These are phyloP conservation scores for Axilococcus clingmanii DNA, from an alignment of 139 green algal species.

Conservation along the genomic window DNA sequence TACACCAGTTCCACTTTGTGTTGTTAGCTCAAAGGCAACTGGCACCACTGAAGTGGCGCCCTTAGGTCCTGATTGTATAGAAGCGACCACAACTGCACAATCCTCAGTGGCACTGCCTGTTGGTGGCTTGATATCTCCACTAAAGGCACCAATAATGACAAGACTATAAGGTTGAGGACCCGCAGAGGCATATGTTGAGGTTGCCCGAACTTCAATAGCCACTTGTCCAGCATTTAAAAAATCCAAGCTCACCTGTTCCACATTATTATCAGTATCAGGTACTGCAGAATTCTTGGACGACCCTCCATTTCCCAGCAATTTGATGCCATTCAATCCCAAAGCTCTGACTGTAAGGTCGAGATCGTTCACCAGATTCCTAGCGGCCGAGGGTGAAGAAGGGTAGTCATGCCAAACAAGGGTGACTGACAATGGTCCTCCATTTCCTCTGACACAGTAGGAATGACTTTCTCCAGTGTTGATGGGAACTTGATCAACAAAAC, in stretches of 20 bases:
- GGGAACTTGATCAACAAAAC: slow-evolving; percentile 21
- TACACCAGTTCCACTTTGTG: slow-evolving; percentile 11
- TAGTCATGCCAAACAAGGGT: slow-evolving; percentile 54
- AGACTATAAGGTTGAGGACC: slow-evolving; percentile 61
- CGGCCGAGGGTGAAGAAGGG: slow-evolving; percentile 11
- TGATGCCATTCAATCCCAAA: slow-evolving; percentile 40
- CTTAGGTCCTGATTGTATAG: slow-evolving; percentile 27
- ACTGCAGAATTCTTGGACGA: slow-evolving; percentile 1
- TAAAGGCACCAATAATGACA: slow-evolving; percentile 47
- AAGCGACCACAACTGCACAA: slow-evolving; percentile 22
- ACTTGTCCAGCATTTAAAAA: slow-evolving; percentile 47
- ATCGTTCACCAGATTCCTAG: slow-evolving; percentile 69
- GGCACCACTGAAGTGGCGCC: slow-evolving; percentile 8
- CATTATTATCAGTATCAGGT: slow-evolving; percentile 68
- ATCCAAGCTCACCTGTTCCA: slow-evolving; percentile 49
- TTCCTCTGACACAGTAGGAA: slow-evolving; percentile 56
- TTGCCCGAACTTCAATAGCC: slow-evolving; percentile 36
- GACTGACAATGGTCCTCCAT: slow-evolving; percentile 49
- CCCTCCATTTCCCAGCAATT: slow-evolving; percentile 54
- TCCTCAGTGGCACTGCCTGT: neutral
- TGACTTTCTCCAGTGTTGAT: slow-evolving; percentile 11
- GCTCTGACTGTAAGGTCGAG: slow-evolving; percentile 65
- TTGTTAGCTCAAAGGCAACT: slow-evolving; percentile 28
- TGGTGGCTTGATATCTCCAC: slow-evolving; percentile 15
- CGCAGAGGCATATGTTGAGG: neutral